These are phyloP conservation scores for Collybia sordida DNA, from an alignment of 768 basidiomycete genomes.

Conservation along the genomic window DNA sequence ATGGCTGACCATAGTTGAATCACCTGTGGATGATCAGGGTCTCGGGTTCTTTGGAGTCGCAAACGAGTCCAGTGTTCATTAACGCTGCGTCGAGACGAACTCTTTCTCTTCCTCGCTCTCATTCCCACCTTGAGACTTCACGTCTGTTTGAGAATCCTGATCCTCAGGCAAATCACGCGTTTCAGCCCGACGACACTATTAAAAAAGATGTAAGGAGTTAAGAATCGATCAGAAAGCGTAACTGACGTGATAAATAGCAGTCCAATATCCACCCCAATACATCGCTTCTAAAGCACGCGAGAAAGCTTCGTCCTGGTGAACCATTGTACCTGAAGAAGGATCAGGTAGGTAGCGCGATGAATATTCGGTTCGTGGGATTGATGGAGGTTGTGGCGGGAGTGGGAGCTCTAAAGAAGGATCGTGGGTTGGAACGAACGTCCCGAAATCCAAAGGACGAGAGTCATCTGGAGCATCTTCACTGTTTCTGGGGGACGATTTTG, in stretches of 20 bases:
- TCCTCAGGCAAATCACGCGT: slow-evolving; percentile 14
- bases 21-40: too few species aligned
- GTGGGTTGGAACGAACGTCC: slow-evolving; percentile 69
- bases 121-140: slow-evolving; percentile 4
- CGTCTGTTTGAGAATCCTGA: slow-evolving; percentile 17
- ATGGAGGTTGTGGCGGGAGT: slow-evolving; percentile 10
- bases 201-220: slow-evolving; percentile 3
- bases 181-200: slow-evolving; percentile 33
- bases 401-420: slow-evolving; percentile 56
- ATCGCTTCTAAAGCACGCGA: slow-evolving; percentile 71
- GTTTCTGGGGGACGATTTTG: neutral
- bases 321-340: slow-evolving; percentile 34
- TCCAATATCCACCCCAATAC: slow-evolving; percentile 91
- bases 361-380: slow-evolving; percentile 18
- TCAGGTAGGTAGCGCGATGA: slow-evolving; percentile 27
- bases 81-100: slow-evolving; percentile 42
- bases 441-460: slow-evolving; percentile 66
- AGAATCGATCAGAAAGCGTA: neutral
- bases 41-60: too few species aligned
- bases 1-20: too few species aligned
- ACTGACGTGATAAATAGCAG: slow-evolving; percentile 78
- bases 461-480: slow-evolving; percentile 36
- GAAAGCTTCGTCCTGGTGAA: slow-evolving; percentile 76
- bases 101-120: slow-evolving; percentile 21
- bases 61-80: too few species aligned